These are phyloP conservation scores for Penicillium sp. DNA, from an alignment of 2,329 filamentous ascomycete species.

Conservation along the genomic window DNA sequence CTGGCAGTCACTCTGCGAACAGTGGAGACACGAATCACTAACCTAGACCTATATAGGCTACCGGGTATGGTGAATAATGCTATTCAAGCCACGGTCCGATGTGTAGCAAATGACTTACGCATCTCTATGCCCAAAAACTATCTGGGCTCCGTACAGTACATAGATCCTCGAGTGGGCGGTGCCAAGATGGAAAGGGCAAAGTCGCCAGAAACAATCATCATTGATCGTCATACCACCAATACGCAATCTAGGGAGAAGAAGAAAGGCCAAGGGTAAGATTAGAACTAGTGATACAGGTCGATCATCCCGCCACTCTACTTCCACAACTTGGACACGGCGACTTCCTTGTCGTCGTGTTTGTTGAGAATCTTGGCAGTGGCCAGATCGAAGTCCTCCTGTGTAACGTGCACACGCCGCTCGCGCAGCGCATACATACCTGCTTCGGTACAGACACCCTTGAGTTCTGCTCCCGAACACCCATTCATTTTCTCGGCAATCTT, in stretches of 20 bases:
- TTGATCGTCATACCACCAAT: neutral
- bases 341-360: slow-evolving; percentile 98
- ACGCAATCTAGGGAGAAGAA: neutral
- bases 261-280: slow-evolving; percentile 11
- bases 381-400: slow-evolving; percentile 97
- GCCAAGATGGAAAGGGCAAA: neutral
- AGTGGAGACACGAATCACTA: too few species aligned
- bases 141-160: neutral
- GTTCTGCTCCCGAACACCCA: slow-evolving; percentile 92
- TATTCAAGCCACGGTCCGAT: neutral
- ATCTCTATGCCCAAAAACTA: neutral
- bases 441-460: slow-evolving; percentile 99
- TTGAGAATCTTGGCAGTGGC: slow-evolving; percentile 99
- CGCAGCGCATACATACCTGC: slow-evolving; percentile 97
- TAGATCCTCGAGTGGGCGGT: neutral
- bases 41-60: neutral
- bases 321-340: slow-evolving; percentile 39
- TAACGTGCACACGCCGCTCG: slow-evolving; percentile 94
- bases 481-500: slow-evolving; percentile 99
- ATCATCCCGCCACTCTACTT: slow-evolving; percentile 26
- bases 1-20: too few species aligned
- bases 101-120: neutral
- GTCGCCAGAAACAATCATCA: neutral
- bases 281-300: slow-evolving; percentile 29
- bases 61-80: neutral